These are phyloP conservation scores for Pleurotus giganteus DNA, from an alignment of 768 basidiomycete genomes.

Conservation along the genomic window DNA sequence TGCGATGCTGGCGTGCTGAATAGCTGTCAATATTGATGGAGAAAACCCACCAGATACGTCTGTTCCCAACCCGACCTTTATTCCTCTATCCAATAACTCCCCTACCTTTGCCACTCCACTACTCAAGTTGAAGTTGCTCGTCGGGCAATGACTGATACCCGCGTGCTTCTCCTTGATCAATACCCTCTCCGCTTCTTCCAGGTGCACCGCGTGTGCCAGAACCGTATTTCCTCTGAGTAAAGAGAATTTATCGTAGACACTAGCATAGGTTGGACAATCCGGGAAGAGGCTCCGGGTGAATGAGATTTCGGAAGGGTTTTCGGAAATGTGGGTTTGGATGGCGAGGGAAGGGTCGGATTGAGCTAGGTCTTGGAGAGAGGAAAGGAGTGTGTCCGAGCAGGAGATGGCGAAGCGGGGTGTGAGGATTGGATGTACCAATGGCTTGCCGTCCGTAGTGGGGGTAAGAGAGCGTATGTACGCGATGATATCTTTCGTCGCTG, in stretches of 20 bases:
- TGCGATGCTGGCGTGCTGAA: slow-evolving; percentile 76
- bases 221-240: slow-evolving; percentile 80
- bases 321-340: slow-evolving; percentile 93
- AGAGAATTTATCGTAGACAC: slow-evolving; percentile 76
- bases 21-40: slow-evolving; percentile 71
- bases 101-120: slow-evolving; percentile 85
- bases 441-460: slow-evolving; percentile 29
- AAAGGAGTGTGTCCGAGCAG: slow-evolving; percentile 72
- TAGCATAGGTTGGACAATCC: slow-evolving; percentile 62
- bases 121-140: slow-evolving; percentile 88
- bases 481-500: slow-evolving; percentile 64
- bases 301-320: slow-evolving; percentile 73
- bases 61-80: slow-evolving; percentile 96
- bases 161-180: slow-evolving; percentile 63
- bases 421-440: slow-evolving; percentile 84
- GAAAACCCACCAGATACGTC: slow-evolving; percentile 89
- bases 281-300: slow-evolving; percentile 70
- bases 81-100: slow-evolving; percentile 72
- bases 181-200: slow-evolving; percentile 69
- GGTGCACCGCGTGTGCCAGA: slow-evolving; percentile 83
- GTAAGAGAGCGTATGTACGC: slow-evolving; percentile 62
- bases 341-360: slow-evolving; percentile 55
- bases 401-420: slow-evolving; percentile 97
- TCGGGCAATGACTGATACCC: slow-evolving; percentile 91
- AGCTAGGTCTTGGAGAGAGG: slow-evolving; percentile 60